These are phyloP conservation scores for Colletotrichum sp. DNA, from an alignment of 2,329 filamentous ascomycete genomes.

Conservation along the genomic window DNA sequence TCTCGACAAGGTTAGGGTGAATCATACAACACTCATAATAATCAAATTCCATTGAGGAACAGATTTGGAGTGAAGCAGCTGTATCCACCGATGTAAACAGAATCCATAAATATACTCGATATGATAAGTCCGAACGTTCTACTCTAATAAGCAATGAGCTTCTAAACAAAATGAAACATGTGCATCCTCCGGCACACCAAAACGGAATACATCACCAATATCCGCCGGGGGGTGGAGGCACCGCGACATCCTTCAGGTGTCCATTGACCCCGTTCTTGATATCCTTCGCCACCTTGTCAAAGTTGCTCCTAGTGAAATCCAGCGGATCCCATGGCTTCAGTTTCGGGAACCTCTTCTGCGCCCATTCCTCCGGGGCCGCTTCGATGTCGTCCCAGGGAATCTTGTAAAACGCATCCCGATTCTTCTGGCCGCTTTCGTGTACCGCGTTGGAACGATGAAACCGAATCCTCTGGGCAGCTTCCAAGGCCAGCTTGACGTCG, in stretches of 20 bases:
- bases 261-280: neutral
- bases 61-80: neutral
- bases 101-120: too few relatives aligned
- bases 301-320: neutral
- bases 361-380: neutral
- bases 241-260: neutral
- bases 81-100: neutral
- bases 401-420: neutral
- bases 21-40: neutral
- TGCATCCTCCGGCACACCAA: neutral
- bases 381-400: neutral
- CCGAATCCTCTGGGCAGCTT: conserved; percentile 48
- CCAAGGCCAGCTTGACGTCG: conserved; percentile 44
- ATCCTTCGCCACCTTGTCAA: neutral
- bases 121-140: neutral
- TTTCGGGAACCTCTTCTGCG: neutral
- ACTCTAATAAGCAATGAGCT: neutral
- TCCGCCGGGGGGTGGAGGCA: neutral
- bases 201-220: neutral
- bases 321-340: neutral
- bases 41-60: neutral
- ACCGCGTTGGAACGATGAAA: conserved; percentile 40
- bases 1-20: neutral
- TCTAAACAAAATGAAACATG: neutral
- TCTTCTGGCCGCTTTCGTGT: neutral